A percentile compares a stretch with the other conserved stretches of the same genome.
Conservation (phyloP, 768 basidiomycete species). For the Asterophora lycoperdoides region DNA sequence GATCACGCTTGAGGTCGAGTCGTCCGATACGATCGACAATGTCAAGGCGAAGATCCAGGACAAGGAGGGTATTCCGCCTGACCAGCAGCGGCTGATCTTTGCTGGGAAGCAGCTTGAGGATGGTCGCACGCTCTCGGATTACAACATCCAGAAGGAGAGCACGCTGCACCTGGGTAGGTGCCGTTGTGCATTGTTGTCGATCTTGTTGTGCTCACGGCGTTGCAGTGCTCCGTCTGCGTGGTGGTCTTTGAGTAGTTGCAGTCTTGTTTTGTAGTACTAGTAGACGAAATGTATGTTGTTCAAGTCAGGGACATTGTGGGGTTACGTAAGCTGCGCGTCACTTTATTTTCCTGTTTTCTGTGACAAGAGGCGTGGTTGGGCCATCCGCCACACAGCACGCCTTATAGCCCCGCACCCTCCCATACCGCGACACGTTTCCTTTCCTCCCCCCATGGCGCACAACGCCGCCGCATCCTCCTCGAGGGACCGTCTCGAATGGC, state of each 20-base stretch:
- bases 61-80: constrained; percentile 19
- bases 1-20: constrained; percentile 17
- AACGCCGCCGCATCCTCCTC: constrained; percentile 24
- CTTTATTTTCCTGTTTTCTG: constrained; percentile 8
- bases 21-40: constrained; percentile 18
- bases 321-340: constrained; percentile 24
- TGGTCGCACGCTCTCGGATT: constrained; percentile 18
- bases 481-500: constrained; percentile 49
- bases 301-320: constrained; percentile 5
- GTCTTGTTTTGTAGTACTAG: constrained; percentile 1
- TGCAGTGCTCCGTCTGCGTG: constrained; percentile 39
- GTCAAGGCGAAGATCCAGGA: constrained; percentile 20
- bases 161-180: constrained; percentile 28
- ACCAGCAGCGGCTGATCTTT: constrained; percentile 19
- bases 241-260: constrained; percentile 26
- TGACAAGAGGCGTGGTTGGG: constrained; percentile 10
- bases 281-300: constrained; percentile 11
- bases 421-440: constrained; percentile 15
- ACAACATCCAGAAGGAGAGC: constrained; percentile 22
- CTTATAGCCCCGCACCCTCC: constrained; percentile 16
- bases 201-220: constrained; percentile 11
- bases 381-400: constrained; percentile 5
- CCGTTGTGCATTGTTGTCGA: constrained; percentile 2
- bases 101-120: constrained; percentile 20
- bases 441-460: constrained; percentile 25